A percentile compares a stretch with the other conserved stretches of the same genome.
Conservation (phyloP, 768 basidiomycete species). For the Xanthoconium purpureum region DNA sequence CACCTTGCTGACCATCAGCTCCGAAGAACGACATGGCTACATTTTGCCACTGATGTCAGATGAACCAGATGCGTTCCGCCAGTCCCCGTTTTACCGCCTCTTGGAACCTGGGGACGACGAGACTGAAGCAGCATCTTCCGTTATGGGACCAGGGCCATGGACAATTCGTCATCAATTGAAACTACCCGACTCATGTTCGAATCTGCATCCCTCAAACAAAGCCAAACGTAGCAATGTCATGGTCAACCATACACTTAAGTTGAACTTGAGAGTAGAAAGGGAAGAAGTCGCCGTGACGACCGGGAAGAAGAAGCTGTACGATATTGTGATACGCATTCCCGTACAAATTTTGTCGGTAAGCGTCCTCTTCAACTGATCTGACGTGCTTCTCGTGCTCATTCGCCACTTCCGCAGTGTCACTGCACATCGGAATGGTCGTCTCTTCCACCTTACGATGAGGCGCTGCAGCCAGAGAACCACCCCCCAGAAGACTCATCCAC, state of each 20-base stretch:
- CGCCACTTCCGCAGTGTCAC: slow-evolving; percentile 51
- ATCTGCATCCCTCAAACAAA: slow-evolving; percentile 75
- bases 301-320: slow-evolving; percentile 78
- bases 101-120: slow-evolving; percentile 48
- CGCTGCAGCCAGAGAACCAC: slow-evolving; percentile 4
- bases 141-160: slow-evolving; percentile 89
- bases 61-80: slow-evolving; percentile 54
- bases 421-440: slow-evolving; percentile 79
- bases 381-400: not conserved
- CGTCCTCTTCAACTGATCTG: slow-evolving; percentile 7
- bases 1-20: slow-evolving; percentile 56
- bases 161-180: slow-evolving; percentile 63
- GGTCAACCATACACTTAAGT: slow-evolving; percentile 75
- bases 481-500: slow-evolving; percentile 10
- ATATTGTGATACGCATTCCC: slow-evolving; percentile 83
- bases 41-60: slow-evolving; percentile 80
- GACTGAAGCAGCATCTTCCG: slow-evolving; percentile 53
- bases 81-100: slow-evolving; percentile 63
- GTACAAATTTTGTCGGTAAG: slow-evolving; percentile 85
- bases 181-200: slow-evolving; percentile 61
- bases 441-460: slow-evolving; percentile 70
- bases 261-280: slow-evolving; percentile 78
- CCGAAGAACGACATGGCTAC: slow-evolving; percentile 45
- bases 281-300: slow-evolving; percentile 69
- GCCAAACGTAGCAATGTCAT: slow-evolving; percentile 56